phyloP scores from a whole-genome alignment of 176 grass and related monocot genomes.

The Stipa capillata region DNA sequence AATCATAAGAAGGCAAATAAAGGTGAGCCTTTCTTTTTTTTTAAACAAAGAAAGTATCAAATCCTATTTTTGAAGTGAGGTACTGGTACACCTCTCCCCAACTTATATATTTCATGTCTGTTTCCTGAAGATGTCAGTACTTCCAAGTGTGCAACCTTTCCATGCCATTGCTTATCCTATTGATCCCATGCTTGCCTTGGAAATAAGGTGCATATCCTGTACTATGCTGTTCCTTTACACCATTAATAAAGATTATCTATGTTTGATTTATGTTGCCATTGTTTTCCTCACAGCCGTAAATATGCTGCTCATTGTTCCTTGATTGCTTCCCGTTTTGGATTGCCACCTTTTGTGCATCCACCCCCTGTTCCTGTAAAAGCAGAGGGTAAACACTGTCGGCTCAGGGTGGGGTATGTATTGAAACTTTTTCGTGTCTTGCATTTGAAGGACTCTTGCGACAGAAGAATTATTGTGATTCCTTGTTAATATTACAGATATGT shows the following conservation, averaged over 20 bases:
- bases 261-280: neutral
- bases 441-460: neutral
- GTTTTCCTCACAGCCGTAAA: constrained; percentile 42
- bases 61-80: neutral
- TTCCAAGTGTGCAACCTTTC: constrained; percentile 94
- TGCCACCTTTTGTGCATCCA: constrained; percentile 64
- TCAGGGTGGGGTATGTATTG: constrained; percentile 74
- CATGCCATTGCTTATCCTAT: constrained; percentile 96
- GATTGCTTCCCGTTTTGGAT: constrained; percentile 65
- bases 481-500: constrained; percentile 55
- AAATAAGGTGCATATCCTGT: constrained; percentile 54
- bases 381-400: constrained; percentile 46
- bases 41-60: neutral
- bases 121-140: constrained; percentile 34
- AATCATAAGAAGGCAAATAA: constrained; percentile 85
- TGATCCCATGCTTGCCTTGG: constrained; percentile 68
- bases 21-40: too few relatives aligned
- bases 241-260: neutral
- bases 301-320: constrained; percentile 81
- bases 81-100: neutral
- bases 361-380: constrained; percentile 46
- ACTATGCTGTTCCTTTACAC: neutral
- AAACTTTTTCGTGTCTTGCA: neutral
- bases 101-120: neutral
- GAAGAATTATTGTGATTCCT: neutral